Evolutionary conservation across 805 yeast genomes (phyloP), one percentile per base, ranked within the genome.

Genomic region (Torulaspora delbrueckii): DNA sequence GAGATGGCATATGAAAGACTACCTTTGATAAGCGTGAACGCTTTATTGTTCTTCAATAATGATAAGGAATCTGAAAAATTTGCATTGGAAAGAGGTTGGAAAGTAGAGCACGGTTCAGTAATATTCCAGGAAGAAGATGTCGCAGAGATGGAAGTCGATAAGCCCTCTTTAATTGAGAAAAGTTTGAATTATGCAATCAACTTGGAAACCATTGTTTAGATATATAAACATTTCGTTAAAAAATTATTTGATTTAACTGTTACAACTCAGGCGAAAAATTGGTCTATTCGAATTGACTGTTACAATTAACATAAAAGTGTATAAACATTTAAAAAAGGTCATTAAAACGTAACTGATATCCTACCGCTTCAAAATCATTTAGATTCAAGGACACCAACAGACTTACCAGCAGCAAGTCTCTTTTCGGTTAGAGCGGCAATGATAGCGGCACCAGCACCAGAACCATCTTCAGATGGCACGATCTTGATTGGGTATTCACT

Each of bases 371-470:
- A 35, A 19, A 26, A 24, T 40, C 37, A 45, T 36, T 40, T 30
- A 32, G 48, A 40, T 24, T 40, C 57, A 22, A 52, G 53, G 35
- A 69, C 60, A 59, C 91, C 91, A 50, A 85, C 82, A 51, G 87
- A 79, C 60, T 76, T 68, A 38, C 91, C 91, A 50, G 77, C 74
- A 54, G 72, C 75, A 60, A 83, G 73, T 73, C 99, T 83, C 67
- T 79, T 75, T 67, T 84, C 79, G 47, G 98, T 84, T 68, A 91
- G 78, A 36, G 98, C 97, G 45, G 99, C 98, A 70, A 93, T 91
- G 59, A 91, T 78, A 42, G 98, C 99, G 46, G 99, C 99, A 65
- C 99, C 99, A 40, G 87, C 96, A 73, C 98, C 98, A 31, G 93
- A 84, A 59, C 99, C 99, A 72, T 93, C 99, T 72, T 91, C 96